Percentiles rank a stretch among this genome's conserved stretches.
phyloP scores from a whole-genome alignment of 306 rosid genomes.

The Trifolium subterraneum region DNA sequence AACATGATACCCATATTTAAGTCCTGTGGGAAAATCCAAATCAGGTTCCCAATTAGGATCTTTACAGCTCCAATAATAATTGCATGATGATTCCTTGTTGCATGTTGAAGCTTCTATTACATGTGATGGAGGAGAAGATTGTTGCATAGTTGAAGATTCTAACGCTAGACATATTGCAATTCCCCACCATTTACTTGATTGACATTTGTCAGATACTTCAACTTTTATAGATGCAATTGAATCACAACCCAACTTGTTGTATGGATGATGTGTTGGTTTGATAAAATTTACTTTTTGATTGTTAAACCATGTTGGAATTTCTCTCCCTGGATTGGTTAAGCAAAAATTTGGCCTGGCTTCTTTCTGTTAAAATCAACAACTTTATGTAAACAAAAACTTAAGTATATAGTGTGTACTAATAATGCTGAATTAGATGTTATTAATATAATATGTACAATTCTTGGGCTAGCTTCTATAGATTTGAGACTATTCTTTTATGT shows the following conservation, averaged over 20 bases:
- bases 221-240: conserved; percentile 1
- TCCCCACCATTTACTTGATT: conserved; percentile 29
- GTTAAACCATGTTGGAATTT: conserved; percentile 30
- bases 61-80: conserved; percentile 23
- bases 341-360: neutral
- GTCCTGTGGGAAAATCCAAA: conserved; percentile 2
- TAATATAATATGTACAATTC: too few species aligned
- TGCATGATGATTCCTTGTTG: too few species aligned
- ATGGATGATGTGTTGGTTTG: conserved; percentile 1
- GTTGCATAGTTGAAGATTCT: conserved; percentile 9
- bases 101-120: neutral
- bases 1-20: conserved; percentile 9
- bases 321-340: conserved; percentile 7
- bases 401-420: too few species aligned
- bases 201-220: neutral
- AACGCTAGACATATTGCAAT: conserved; percentile 28
- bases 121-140: neutral
- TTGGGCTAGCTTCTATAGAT: too few species aligned
- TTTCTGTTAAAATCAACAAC: neutral
- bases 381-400: neutral
- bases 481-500: too few species aligned
- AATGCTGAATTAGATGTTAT: too few species aligned
- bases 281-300: neutral
- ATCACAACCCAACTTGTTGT: conserved; percentile 9
- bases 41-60: conserved; percentile 18